Evolutionary conservation across 1,139 yeast species (phyloP).

Genomic region (Saccharomyces hybrid): DNA sequence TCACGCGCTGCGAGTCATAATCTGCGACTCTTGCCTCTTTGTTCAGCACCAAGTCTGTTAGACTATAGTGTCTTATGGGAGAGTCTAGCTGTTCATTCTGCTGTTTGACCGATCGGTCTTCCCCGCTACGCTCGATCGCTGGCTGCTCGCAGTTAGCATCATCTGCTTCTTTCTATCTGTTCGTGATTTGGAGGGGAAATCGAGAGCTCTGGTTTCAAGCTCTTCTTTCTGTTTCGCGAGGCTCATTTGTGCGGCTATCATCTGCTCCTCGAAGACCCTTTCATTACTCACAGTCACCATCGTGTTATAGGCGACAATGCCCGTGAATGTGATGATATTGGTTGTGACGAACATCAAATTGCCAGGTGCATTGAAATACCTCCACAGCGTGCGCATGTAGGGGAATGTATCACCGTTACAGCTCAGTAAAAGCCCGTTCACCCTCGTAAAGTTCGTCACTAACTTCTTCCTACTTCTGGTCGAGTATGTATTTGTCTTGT

Average conservation of each 20-base stretch:
- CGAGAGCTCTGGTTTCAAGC: background rate
- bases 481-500: background rate
- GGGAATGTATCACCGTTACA: background rate
- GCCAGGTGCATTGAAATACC: slow-evolving; percentile 30
- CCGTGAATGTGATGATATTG: slow-evolving; percentile 26
- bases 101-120: background rate
- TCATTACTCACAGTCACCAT: slow-evolving; percentile 16
- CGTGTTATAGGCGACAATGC: slow-evolving; percentile 27
- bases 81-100: background rate
- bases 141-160: background rate
- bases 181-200: background rate
- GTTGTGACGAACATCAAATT: slow-evolving; percentile 31
- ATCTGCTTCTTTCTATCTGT: background rate
- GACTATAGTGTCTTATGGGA: background rate
- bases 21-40: slow-evolving; percentile 5
- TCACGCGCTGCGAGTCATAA: slow-evolving; percentile 17
- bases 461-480: background rate
- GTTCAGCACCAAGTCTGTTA: background rate
- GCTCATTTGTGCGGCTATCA: slow-evolving; percentile 5
- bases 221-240: slow-evolving; percentile 2
- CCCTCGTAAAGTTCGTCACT: background rate
- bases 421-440: background rate
- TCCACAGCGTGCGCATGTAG: slow-evolving; percentile 19
- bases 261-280: slow-evolving; percentile 4
- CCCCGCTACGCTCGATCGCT: background rate